phyloP scores from a whole-genome alignment of 345 rosid genomes.

The Salix exigua region DNA sequence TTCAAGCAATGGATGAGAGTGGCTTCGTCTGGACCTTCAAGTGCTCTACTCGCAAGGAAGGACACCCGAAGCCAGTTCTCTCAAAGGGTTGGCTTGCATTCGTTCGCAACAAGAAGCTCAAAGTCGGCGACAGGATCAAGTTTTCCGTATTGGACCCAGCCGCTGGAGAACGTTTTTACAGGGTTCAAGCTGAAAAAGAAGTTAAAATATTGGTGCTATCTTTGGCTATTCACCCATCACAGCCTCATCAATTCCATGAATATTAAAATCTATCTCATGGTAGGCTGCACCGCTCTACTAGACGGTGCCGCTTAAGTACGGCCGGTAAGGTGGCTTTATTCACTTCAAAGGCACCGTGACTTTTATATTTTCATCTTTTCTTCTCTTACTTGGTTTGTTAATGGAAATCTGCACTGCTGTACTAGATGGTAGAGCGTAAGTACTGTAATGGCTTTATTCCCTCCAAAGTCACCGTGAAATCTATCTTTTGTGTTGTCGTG shows the following conservation, averaged over 20 bases:
- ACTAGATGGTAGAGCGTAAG: too few species aligned
- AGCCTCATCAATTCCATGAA: neutral
- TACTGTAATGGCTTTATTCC: too few species aligned
- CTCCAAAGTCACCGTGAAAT: too few species aligned
- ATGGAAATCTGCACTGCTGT: too few species aligned
- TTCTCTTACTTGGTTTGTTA: too few species aligned
- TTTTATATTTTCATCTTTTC: too few species aligned
- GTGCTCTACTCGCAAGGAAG: neutral
- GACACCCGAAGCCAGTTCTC: neutral
- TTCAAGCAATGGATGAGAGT: neutral
- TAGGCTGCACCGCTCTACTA: too few species aligned
- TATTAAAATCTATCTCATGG: too few species aligned
- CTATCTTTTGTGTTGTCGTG: too few species aligned
- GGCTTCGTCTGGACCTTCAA: neutral
- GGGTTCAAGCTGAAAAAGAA: neutral
- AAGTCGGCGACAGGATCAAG: neutral
- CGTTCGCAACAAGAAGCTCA: neutral
- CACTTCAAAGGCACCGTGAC: too few species aligned
- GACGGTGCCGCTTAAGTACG: too few species aligned
- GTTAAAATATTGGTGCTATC: neutral
- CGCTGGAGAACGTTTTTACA: neutral
- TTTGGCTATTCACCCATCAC: neutral
- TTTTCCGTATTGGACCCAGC: neutral
- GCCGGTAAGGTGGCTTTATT: too few species aligned
- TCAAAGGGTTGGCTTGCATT: neutral